These are phyloP conservation scores for Aspergillus taichungensis DNA, from an alignment of 495 filamentous ascomycete genomes.

Conservation along the genomic window DNA sequence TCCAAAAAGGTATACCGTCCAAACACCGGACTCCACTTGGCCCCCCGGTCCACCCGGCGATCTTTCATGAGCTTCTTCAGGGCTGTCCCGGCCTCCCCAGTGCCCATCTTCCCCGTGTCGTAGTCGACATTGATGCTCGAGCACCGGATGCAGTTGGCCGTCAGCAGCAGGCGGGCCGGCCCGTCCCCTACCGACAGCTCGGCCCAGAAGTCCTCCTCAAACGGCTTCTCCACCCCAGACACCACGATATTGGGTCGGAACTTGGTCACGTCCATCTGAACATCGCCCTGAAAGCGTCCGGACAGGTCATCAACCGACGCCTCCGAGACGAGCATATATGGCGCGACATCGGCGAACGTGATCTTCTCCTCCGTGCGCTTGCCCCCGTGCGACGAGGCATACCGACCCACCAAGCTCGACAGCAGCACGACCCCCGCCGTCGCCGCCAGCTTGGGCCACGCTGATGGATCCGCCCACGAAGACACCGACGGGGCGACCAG, in stretches of 20 bases:
- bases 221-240: slow-evolving; percentile 47
- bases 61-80: slow-evolving; percentile 73
- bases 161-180: slow-evolving; percentile 45
- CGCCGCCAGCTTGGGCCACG: not conserved
- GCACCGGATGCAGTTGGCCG: slow-evolving; percentile 77
- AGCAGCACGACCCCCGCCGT: not conserved
- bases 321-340: slow-evolving; percentile 63
- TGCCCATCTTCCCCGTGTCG: slow-evolving; percentile 55
- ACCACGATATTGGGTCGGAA: slow-evolving; percentile 84
- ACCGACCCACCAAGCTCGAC: not conserved
- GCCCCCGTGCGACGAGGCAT: not conserved
- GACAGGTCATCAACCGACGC: slow-evolving; percentile 61
- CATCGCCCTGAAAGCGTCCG: slow-evolving; percentile 43
- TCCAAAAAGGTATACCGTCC: slow-evolving; percentile 69
- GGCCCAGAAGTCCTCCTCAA: slow-evolving; percentile 84
- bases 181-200: slow-evolving; percentile 40
- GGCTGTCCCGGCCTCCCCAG: slow-evolving; percentile 54
- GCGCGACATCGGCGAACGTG: slow-evolving; percentile 74
- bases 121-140: slow-evolving; percentile 78
- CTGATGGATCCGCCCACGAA: not conserved
- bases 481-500: not conserved
- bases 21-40: slow-evolving; percentile 72
- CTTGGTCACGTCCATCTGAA: slow-evolving; percentile 64
- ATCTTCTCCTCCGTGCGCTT: slow-evolving; percentile 35
- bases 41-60: slow-evolving; percentile 65